These are phyloP conservation scores for Santalum album DNA, from an alignment of 164 flowering plant species.

Conservation along the genomic window DNA sequence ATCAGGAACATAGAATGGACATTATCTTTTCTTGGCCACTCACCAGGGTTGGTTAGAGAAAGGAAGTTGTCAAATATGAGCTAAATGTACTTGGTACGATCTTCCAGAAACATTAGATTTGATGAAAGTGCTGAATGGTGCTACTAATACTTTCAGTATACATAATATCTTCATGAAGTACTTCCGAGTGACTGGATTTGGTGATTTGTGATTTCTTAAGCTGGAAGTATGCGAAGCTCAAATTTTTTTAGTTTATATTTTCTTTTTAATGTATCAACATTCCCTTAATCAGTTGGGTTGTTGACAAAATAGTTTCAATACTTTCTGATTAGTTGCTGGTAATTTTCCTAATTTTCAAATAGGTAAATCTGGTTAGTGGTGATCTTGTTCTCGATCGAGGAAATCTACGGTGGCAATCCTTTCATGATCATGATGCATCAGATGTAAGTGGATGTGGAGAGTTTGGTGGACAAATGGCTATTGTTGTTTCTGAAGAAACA, in stretches of 20 bases:
- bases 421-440: not conserved
- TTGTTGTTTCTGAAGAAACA: conserved; percentile 6
- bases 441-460: conserved; percentile 1
- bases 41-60: not conserved
- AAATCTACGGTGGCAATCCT: conserved; percentile 1
- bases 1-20: not conserved
- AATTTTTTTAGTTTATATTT: not conserved
- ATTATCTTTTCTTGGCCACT: not conserved
- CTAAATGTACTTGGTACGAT: not conserved
- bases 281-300: too few species aligned
- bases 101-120: not conserved
- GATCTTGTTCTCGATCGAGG: conserved; percentile 2
- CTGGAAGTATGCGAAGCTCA: not conserved
- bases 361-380: conserved; percentile 3
- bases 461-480: conserved; percentile 1
- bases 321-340: not conserved
- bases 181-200: conserved; percentile 2
- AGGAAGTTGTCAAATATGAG: conserved; percentile 1
- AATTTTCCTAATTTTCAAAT: not conserved
- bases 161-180: not conserved
- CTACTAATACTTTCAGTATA: not conserved
- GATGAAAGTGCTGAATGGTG: not conserved
- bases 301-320: not conserved
- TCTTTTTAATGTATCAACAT: too few species aligned
- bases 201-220: not conserved